Base-by-base conservation (phyloP, 768 basidiomycete genomes). In the Inosperma sp. region DNA sequence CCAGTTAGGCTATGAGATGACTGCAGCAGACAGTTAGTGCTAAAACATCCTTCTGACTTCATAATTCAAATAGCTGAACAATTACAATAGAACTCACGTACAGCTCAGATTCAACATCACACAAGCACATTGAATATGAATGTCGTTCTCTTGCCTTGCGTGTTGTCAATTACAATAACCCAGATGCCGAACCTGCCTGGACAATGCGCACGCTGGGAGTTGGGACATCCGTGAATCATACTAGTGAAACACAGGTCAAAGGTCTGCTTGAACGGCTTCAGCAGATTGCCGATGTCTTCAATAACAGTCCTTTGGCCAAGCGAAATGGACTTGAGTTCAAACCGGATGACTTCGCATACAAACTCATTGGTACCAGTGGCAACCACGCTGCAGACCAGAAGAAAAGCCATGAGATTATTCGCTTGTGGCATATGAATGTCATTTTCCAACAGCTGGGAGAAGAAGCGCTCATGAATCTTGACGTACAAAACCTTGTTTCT, bases 341-440 rank as follows among this genome's bases (percentile, higher is more conserved):
- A 3, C 2, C 21, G 5, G 42, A 35, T 9, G 50, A 52, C 34
- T 44, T 52, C 33, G 21, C 42, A 17, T 46, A 50, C 30, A 16
- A 33, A 21, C 37, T 55, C 1, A 19, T 52, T 14, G 58, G 58
- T 16, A 49, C 54, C 13, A 55, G 40, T 43, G 44, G 53, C 3
- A 51, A 59, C 41, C 56, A 59, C 34, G 53, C 56, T 2, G 46
- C 50, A 7, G 51, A 59, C 31, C 47, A 59, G 36, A 57, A 55
- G 33, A 48, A 53, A 30, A 49, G 48, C n/a, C 53, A 52, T 29
- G 16, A 44, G n/a, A 23, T 53, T 8, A 25, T 54, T 14, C 8
- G 10, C 14, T 26, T 26, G n/a, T 53, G 54, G 51, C 7, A 26
- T n/a, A 12, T 57, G 7, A 49, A 56, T 12, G 40, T 34, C 10